Base-by-base conservation (phyloP, 1,139 yeast genomes). In the Candida sp. region DNA sequence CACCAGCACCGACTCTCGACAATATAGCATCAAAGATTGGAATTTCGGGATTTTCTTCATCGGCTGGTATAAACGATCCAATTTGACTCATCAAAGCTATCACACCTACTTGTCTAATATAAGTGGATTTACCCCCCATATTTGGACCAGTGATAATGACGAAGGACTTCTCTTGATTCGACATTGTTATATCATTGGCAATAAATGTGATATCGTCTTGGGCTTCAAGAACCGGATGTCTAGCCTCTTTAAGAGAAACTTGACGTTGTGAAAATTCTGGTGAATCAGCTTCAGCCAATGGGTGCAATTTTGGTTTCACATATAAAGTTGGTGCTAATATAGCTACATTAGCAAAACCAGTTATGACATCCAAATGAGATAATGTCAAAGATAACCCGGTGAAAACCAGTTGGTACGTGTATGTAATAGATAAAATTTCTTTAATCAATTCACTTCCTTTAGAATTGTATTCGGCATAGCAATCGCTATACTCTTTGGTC, bases 1-100 rank as follows among this genome's bases (percentile, higher is more conserved):
- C 99, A 7, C 97, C 96, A 2, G 99, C 98, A 12, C 99, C 99
- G n/a, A 93, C 97, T 56, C 99, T 81, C 11, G 98, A 95, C 49
- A 93, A 75, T 9, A 93, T 87, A 1, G 97, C 90, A 65, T 93
- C 99, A 50, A 90, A 89, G 2, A 93, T 73, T 5, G 91, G 82
- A 35, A 93, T 61, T 54, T 87, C 91, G 0, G 96, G 90, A 38
- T 68, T 72, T 1, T 73, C 69, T 3, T 56, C 60, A 3, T 58
- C 64, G 1, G 56, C 69, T 1, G 99, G 99, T 29, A 93, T 83
- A 61, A 87, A 93, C 51, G 96, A 86, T 1, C 99, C 99, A 27
- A 91, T 79, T 62, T 93, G 99, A 32, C 93, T 90, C 88, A 93
- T 77, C 40, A 91, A 69, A 2, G 95, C 84, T 45, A 91, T 85